Conservation (phyloP, 768 basidiomycete genomes). For the Rubroboletus pulcherrimus region DNA sequence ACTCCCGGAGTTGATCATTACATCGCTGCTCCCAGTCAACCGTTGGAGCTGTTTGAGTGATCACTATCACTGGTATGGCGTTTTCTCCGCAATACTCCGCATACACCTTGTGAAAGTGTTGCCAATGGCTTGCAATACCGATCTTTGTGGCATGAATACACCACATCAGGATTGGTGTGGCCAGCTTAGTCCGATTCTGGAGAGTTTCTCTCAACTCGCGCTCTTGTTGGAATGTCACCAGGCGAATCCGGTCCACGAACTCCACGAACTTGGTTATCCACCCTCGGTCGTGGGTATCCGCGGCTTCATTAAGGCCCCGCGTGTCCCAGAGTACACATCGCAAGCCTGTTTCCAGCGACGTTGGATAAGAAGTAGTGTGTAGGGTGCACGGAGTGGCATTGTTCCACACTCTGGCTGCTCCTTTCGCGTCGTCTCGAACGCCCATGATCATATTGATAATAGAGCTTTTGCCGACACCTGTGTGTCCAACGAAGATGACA, state of each 20-base stretch:
- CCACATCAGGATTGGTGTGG: constrained; percentile 22
- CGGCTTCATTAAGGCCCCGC: constrained; percentile 24
- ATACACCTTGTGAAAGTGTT: constrained; percentile 22
- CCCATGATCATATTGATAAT: constrained; percentile 24
- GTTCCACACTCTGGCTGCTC: constrained; percentile 18
- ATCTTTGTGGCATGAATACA: constrained; percentile 24
- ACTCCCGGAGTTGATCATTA: constrained; percentile 6
- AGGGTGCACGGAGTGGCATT: constrained; percentile 18
- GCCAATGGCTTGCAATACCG: constrained; percentile 12
- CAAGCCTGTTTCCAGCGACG: background rate
- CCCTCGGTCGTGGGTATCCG: constrained; percentile 1
- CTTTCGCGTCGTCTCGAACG: background rate
- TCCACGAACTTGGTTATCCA: constrained; percentile 8
- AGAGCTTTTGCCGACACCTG: constrained; percentile 26
- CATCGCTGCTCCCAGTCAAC: constrained; percentile 12
- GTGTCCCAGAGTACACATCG: constrained; percentile 25
- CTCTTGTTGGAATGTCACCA: constrained; percentile 8
- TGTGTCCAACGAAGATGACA: constrained; percentile 23
- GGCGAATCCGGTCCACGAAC: constrained; percentile 14
- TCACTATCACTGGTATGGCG: constrained; percentile 19
- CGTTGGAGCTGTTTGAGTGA: constrained; percentile 12
- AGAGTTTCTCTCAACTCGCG: constrained; percentile 19
- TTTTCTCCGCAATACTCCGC: constrained; percentile 21
- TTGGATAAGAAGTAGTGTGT: constrained; percentile 6
- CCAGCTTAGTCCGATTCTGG: background rate